Percentiles rank a stretch among this genome's conserved stretches.
Conservation (phyloP, 352 stramenopile species). For the Phytophthora pinifolia region DNA sequence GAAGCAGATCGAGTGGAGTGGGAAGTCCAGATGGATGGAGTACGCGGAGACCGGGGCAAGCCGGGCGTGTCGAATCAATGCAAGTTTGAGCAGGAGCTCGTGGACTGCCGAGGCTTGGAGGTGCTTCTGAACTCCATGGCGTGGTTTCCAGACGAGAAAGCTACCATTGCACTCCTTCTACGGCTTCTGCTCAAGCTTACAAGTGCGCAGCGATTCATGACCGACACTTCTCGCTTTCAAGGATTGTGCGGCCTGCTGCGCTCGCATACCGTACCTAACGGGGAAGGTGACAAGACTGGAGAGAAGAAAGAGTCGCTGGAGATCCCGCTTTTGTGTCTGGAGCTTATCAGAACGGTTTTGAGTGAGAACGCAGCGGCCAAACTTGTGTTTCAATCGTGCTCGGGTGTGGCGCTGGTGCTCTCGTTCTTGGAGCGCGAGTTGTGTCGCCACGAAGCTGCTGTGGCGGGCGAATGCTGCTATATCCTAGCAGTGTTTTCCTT, state of each 20-base stretch:
- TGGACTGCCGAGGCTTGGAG: constrained; percentile 26
- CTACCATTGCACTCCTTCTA: constrained; percentile 30
- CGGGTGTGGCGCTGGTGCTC: constrained; percentile 30
- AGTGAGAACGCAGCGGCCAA: constrained; percentile 40
- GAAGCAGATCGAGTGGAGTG: constrained; percentile 20
- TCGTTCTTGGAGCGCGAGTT: constrained; percentile 33
- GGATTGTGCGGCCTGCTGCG: constrained; percentile 29
- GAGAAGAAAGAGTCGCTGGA: constrained; percentile 16
- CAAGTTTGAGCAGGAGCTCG: constrained; percentile 35
- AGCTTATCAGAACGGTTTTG: constrained; percentile 28
- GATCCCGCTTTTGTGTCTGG: constrained; percentile 21
- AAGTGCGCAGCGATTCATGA: constrained; percentile 30
- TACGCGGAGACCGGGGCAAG: constrained; percentile 10
- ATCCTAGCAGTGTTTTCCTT: constrained; percentile 57
- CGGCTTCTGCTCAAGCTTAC: constrained; percentile 34
- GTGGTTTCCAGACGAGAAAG: constrained; percentile 22
- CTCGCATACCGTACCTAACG: constrained; percentile 10
- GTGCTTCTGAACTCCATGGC: constrained; percentile 29
- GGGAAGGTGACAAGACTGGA: background rate
- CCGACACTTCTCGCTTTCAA: constrained; percentile 23
- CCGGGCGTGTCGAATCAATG: constrained; percentile 10
- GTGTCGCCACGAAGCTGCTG: constrained; percentile 26
- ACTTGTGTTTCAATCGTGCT: constrained; percentile 32
- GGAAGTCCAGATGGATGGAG: constrained; percentile 25
- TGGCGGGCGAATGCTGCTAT: constrained; percentile 53